phyloP scores from a whole-genome alignment of 805 yeast species.

The Zygosaccharomyces bisporus region DNA sequence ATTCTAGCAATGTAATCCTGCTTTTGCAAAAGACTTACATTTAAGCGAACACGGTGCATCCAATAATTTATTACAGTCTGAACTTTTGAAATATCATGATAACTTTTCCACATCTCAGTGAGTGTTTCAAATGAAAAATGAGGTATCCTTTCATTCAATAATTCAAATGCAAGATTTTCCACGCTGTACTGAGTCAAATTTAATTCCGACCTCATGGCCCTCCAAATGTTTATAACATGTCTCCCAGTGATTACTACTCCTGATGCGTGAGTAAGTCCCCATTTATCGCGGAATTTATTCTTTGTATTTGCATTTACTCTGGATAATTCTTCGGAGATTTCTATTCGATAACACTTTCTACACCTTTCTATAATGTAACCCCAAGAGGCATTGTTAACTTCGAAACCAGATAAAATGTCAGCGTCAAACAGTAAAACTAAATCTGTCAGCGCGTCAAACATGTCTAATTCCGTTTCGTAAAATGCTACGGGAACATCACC shows the following conservation, averaged over 20 bases:
- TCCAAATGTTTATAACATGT: slow-evolving; percentile 83
- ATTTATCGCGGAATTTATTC: slow-evolving; percentile 59
- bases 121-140: slow-evolving; percentile 48
- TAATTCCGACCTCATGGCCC: slow-evolving; percentile 60
- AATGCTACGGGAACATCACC: slow-evolving; percentile 35
- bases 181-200: slow-evolving; percentile 64
- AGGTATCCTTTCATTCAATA: slow-evolving; percentile 67
- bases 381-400: slow-evolving; percentile 79
- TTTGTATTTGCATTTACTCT: slow-evolving; percentile 49
- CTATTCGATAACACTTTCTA: slow-evolving; percentile 42
- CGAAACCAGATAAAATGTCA: slow-evolving; percentile 83
- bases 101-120: slow-evolving; percentile 43
- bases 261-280: slow-evolving; percentile 82
- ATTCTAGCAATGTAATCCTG: slow-evolving; percentile 68
- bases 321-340: slow-evolving; percentile 57
- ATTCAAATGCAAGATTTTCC: slow-evolving; percentile 69
- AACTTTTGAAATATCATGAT: slow-evolving; percentile 28
- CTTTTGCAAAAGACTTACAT: slow-evolving; percentile 45
- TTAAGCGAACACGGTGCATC: slow-evolving; percentile 43
- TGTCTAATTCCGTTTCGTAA: slow-evolving; percentile 52
- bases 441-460: slow-evolving; percentile 53
- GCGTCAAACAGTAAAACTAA: slow-evolving; percentile 70
- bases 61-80: slow-evolving; percentile 46
- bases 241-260: slow-evolving; percentile 70
- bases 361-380: slow-evolving; percentile 78